Evolutionary conservation across 2,329 filamentous ascomycete genomes (phyloP).

Genomic region (Cercospora sojina): DNA sequence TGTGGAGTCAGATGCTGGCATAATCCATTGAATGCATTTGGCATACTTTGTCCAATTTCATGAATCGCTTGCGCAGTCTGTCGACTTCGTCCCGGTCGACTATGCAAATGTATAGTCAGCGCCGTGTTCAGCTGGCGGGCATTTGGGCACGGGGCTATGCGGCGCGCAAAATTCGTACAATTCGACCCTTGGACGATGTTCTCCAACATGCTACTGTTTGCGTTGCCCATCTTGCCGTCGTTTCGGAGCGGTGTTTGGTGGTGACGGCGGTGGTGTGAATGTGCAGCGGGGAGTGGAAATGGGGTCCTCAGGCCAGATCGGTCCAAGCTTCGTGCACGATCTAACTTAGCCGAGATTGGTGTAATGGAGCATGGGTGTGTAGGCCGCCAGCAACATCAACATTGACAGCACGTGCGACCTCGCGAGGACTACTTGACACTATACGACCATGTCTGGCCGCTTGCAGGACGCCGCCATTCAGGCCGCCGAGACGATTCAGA

Average conservation of each 20-base stretch:
- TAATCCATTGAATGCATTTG: not conserved
- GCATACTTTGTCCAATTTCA: constrained; percentile 95
- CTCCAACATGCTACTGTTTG: constrained; percentile 73
- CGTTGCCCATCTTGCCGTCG: constrained; percentile 50
- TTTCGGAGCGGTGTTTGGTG: not conserved
- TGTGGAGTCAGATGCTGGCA: constrained; percentile 10
- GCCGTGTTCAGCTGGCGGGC: constrained; percentile 3
- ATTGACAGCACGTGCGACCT: not conserved
- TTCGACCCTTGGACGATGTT: constrained; percentile 96
- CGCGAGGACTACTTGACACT: not conserved
- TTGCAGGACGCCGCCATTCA: constrained; percentile 45
- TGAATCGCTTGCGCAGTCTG: constrained; percentile 91
- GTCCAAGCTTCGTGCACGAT: not conserved
- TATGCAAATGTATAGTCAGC: constrained; percentile 43
- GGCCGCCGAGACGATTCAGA: constrained; percentile 76
- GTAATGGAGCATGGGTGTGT: not conserved
- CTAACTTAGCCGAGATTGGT: constrained; percentile 2
- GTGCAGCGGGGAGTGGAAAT: not conserved
- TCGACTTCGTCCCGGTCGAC: constrained; percentile 98
- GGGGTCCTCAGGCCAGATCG: constrained; percentile 8
- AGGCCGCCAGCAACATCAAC: constrained; percentile 14
- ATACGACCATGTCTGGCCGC: constrained; percentile 10
- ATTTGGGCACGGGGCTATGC: not conserved
- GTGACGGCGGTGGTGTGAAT: not conserved
- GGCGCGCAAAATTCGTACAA: constrained; percentile 59